Base-by-base conservation (phyloP, 495 filamentous ascomycete genomes). In the Hypoxylon fuscum region DNA sequence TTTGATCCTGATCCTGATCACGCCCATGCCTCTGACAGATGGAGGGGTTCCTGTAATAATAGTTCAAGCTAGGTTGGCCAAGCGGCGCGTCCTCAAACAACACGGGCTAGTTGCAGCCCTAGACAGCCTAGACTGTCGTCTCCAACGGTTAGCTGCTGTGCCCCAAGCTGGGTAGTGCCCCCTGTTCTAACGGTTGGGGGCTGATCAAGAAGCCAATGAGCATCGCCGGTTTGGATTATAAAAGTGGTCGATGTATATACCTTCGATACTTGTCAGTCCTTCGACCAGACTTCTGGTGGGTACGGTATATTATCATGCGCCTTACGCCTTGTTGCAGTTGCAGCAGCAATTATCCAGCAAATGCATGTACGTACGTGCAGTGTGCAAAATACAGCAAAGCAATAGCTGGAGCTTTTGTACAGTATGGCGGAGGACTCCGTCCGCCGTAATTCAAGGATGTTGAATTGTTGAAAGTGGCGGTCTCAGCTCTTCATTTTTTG, bases 121-220 rank as follows among this genome's bases (percentile, higher is more conserved):
- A 41, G 37, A 34, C 29, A 41, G 59, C 35, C 35, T 41, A 20
- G 52, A 45, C 46, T 45, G 56, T 35, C 45, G 10, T 22, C 52
- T 51, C 37, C 44, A 51, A 63, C 46, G 59, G 59, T 32, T 63
- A 49, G 53, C 25, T 42, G 23, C 46, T 56, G 37, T 52, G 48
- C 49, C 43, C 41, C 34, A 61, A 41, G 25, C 41, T 20, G 37
- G 23, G 25, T 34, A 51, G 22, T n/a, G n/a, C 2, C 50, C 21
- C 27, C 5, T 49, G 21, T 44, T 59, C 44, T n/a, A n/a, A n/a
- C n/a, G n/a, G n/a, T n/a, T n/a, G n/a, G 55, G 55, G 55, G 55
- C 55, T 38, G n/a, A 38, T n/a, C 20, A 5, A n/a, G 20, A 51
- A 42, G 42, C 22, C 18, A 34, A 59, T 37, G 9, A 49, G n/a